Conservation (phyloP, 768 basidiomycete species). For the Mrakia blollopis region DNA sequence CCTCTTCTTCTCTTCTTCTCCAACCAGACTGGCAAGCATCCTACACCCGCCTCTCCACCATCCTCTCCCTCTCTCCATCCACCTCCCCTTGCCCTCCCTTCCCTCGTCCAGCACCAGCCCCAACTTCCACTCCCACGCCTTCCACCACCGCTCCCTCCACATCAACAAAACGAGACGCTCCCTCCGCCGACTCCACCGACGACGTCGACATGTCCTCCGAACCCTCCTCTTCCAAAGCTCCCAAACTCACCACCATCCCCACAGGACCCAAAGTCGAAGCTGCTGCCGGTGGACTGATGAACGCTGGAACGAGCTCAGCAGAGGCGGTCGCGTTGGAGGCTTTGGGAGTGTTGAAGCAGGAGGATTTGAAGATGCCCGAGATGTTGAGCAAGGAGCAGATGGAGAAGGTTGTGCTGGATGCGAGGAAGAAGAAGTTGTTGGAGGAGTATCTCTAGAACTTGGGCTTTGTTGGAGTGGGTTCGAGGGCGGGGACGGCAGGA, state of each 20-base stretch:
- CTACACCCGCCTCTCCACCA: conserved; percentile 4
- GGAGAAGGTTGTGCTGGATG: conserved; percentile 66
- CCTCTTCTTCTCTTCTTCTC: too few species aligned
- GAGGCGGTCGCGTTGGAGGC: conserved; percentile 8
- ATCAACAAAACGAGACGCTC: conserved; percentile 7
- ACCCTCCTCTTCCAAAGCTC: conserved; percentile 18
- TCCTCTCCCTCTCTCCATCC: conserved; percentile 21
- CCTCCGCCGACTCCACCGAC: neutral
- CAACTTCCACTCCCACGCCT: neutral
- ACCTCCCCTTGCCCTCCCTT: neutral
- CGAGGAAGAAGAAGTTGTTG: conserved; percentile 74
- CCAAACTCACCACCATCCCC: conserved; percentile 10
- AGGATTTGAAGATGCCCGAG: conserved; percentile 67
- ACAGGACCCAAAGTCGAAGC: neutral
- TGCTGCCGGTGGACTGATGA: neutral
- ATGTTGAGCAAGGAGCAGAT: conserved; percentile 72
- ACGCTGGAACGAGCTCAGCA: neutral
- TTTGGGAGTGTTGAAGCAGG: conserved; percentile 56
- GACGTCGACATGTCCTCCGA: neutral
- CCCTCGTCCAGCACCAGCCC: neutral
- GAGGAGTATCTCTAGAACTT: conserved; percentile 62
- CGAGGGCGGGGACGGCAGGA: too few species aligned
- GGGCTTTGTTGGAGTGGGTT: too few species aligned
- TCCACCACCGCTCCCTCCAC: neutral
- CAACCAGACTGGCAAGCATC: conserved; percentile 24